A percentile compares a stretch with the other conserved stretches of the same genome.
These are phyloP conservation scores for Fusarium duplospermum DNA, from an alignment of 2,329 filamentous ascomycete species.

Conservation along the genomic window DNA sequence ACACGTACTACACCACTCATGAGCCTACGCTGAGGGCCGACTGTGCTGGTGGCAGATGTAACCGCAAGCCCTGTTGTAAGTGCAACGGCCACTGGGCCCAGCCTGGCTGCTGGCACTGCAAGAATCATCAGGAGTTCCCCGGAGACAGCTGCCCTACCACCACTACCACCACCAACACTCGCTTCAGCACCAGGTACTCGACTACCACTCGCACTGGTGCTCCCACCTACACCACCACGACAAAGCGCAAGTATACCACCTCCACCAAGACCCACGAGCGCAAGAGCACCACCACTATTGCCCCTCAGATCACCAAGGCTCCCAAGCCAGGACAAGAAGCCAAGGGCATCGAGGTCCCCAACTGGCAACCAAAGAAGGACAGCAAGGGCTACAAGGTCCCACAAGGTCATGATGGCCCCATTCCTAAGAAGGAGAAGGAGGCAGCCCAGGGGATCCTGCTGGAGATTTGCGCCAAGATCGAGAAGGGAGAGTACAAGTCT, in stretches of 20 bases:
- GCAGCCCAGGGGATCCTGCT: not conserved
- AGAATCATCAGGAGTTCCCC: slow-evolving; percentile 34
- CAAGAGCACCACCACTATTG: slow-evolving; percentile 21
- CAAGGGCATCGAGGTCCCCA: not conserved
- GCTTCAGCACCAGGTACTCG: slow-evolving; percentile 14
- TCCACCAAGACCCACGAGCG: slow-evolving; percentile 25
- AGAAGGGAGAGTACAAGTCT: slow-evolving; percentile 1
- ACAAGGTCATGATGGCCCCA: not conserved
- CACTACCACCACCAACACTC: slow-evolving; percentile 18
- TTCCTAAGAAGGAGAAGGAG: slow-evolving; percentile 1
- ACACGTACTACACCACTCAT: slow-evolving; percentile 17
- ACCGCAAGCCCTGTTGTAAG: slow-evolving; percentile 43
- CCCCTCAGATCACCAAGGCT: slow-evolving; percentile 21
- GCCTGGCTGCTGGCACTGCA: slow-evolving; percentile 48
- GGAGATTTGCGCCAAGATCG: slow-evolving; percentile 13
- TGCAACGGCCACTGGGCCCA: slow-evolving; percentile 44
- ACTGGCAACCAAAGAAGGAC: not conserved
- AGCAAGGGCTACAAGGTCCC: not conserved
- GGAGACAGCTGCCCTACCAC: slow-evolving; percentile 22
- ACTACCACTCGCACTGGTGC: slow-evolving; percentile 16
- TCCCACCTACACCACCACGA: slow-evolving; percentile 12
- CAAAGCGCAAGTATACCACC: not conserved
- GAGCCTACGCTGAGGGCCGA: slow-evolving; percentile 28
- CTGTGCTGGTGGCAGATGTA: slow-evolving; percentile 37
- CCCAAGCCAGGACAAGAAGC: not conserved